These are phyloP conservation scores for Pyracantha coccinea DNA, from an alignment of 331 rosid species.

Conservation along the genomic window DNA sequence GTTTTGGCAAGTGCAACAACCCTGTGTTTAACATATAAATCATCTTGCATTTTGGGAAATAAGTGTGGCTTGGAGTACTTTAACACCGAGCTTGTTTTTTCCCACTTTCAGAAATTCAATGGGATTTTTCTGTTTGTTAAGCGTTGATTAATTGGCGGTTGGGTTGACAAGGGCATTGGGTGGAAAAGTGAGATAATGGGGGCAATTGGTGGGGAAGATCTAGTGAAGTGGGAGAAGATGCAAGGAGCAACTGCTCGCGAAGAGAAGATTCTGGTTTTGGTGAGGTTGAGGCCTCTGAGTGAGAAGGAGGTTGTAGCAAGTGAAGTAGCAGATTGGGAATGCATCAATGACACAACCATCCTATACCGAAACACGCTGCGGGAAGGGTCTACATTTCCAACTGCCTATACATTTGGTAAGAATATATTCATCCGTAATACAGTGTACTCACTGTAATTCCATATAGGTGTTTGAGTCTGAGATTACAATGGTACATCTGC, in stretches of 20 bases:
- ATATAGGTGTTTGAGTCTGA: background rate
- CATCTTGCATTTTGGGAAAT: constrained; percentile 31
- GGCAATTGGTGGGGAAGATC: constrained; percentile 76
- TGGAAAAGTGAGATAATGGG: constrained; percentile 56
- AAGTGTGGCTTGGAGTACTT: constrained; percentile 9
- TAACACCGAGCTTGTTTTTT: constrained; percentile 5
- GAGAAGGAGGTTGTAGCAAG: constrained; percentile 62
- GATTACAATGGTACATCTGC: background rate
- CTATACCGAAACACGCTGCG: constrained; percentile 85
- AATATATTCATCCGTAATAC: constrained; percentile 1
- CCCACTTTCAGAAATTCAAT: constrained; percentile 22
- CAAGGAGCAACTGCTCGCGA: constrained; percentile 57
- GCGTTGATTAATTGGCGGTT: constrained; percentile 8
- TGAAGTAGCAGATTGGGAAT: constrained; percentile 96
- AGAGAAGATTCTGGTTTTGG: constrained; percentile 92
- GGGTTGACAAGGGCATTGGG: constrained; percentile 16
- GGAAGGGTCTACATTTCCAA: constrained; percentile 98
- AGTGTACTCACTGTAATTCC: constrained; percentile 5
- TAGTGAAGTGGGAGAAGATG: constrained; percentile 80
- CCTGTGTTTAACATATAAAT: constrained; percentile 14
- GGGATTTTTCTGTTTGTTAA: constrained; percentile 13
- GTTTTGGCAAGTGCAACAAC: constrained; percentile 24
- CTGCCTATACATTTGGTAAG: constrained; percentile 92
- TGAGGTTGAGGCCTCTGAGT: constrained; percentile 85
- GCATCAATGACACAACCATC: constrained; percentile 85